A percentile compares a stretch with the other conserved stretches of the same genome.
Conservation (phyloP, 352 stramenopile genomes). For the Phytophthora palmivora region DNA sequence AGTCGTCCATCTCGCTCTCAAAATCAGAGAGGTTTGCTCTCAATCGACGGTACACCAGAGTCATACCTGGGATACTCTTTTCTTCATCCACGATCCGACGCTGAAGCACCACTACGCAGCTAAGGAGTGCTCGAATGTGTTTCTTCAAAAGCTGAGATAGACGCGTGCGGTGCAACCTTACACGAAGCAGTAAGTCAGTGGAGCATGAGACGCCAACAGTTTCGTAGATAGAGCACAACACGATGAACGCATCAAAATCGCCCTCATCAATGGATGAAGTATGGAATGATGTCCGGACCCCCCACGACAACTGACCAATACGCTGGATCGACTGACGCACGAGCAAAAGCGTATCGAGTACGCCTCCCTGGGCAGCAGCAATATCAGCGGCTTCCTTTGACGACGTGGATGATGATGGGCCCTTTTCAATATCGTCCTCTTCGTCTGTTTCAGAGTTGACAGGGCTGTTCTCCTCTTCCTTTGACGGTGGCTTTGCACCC, state of each 20-base stretch:
- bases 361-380: slow-evolving; percentile 58
- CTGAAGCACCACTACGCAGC: slow-evolving; percentile 78
- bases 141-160: slow-evolving; percentile 79
- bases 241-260: slow-evolving; percentile 86
- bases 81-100: slow-evolving; percentile 77
- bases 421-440: slow-evolving; percentile 76
- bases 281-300: slow-evolving; percentile 83
- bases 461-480: slow-evolving; percentile 47
- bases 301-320: slow-evolving; percentile 85
- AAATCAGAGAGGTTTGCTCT: slow-evolving; percentile 64
- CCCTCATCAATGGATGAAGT: slow-evolving; percentile 85
- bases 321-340: slow-evolving; percentile 88
- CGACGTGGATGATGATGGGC: slow-evolving; percentile 62
- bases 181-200: slow-evolving; percentile 73
- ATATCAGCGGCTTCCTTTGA: slow-evolving; percentile 63
- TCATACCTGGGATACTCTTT: slow-evolving; percentile 83
- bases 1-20: slow-evolving; percentile 70
- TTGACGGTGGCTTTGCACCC: slow-evolving; percentile 52
- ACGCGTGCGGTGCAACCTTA: slow-evolving; percentile 73
- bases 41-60: slow-evolving; percentile 74
- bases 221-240: slow-evolving; percentile 89
- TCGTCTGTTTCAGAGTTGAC: slow-evolving; percentile 82
- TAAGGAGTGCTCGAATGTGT: slow-evolving; percentile 74
- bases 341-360: slow-evolving; percentile 79
- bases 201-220: slow-evolving; percentile 63